Base-by-base conservation (phyloP, 352 stramenopile species). In the Phytophthora macrochlamydospora region DNA sequence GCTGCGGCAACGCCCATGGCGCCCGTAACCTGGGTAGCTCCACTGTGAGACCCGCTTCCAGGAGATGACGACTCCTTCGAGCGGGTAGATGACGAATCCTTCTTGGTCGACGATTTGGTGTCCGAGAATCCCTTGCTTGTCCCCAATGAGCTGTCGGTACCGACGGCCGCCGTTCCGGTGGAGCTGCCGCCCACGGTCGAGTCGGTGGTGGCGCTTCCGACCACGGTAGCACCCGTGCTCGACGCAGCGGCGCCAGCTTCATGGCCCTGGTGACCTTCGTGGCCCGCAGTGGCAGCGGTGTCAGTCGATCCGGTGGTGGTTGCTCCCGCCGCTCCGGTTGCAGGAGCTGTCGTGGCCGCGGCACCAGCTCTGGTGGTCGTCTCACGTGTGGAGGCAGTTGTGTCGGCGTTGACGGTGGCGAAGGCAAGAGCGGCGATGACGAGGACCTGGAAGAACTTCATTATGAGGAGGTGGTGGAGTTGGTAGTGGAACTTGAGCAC, bases 361-460 rank as follows among this genome's bases (percentile, higher is more conserved):
- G 18, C 18, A 24, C 18, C 18, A 24, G 18, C 18, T 24, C 18
- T 24, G 18, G 18, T 24, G 18, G 18, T 24, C 0, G 18, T 24
- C 18, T 24, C 18, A 24, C 18, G 18, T 24, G 18, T 24, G 18
- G 18, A 24, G 18, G 18, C 18, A 24, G 18, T 0, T 0, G 18
- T 24, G 18, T 24, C 18, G 18, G 18, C 18, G 18, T 24, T 24
- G 18, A 24, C 18, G 18, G 0, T 24, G 18, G 18, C 18, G 18
- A 24, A 24, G 18, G 18, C 18, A 24, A 24, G 18, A 24, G 18
- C 18, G 18, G 18, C 18, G 18, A 24, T 24, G 50, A 67, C 1
- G 44, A 76, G 40, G 38, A 69, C 58, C 37, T 72, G 64, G 55
- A 76, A 66, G 44, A 72, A 71, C 67, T 75, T 65, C 63, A 75